Evolutionary conservation across 805 yeast species (phyloP), one percentile per base, ranked within the genome.

Genomic region (Middelhovenomyces tepae): DNA sequence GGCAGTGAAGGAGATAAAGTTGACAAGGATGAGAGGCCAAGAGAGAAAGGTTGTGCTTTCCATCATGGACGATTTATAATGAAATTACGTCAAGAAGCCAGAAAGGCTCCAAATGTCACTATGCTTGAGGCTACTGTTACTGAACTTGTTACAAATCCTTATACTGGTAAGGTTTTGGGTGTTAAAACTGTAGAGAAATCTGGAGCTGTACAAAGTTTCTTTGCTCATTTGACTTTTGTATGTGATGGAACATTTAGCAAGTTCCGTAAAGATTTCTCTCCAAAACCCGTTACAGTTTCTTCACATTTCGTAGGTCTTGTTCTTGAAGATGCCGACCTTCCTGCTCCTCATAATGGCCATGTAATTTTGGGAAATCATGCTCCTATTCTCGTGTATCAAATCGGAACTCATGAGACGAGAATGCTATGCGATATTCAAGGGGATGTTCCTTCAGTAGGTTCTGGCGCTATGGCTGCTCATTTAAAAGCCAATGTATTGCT

Each of bases 241-340:
- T 84, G 94, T 52, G 98, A 91, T 57, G 98, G 98, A 39, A 87
- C 89, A 37, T 85, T 84, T 52, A 87, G 96, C 37, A 86, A 79
- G 57, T 85, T 89, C 64, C 72, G 98, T 54, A 82, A 75, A 54
- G 78, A 77, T 38, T 66, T 82, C 31, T 62, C 73, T 14, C 57
- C 67, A n/a, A 71, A 73, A 44, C 67, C 69, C 15, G 93, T 97
- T 8, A 47, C 55, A 1, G 71, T 83, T 14, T 81, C 77, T 14
- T 84, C 95, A 6, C 82, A 89, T 50, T 91, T 91, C 56, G 79
- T 86, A 14, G 97, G 95, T 3, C 61, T 91, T 47, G 73, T 80
- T 31, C 64, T 91, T 42, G 64, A 69, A 42, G 64, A 89, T 53
- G 87, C 94, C 5, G 64, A 64, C n/a, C 57, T 86, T 35, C 95